These are phyloP conservation scores for Batkoa obscura DNA, from an alignment of 371 early-diverging fungal genomes.

Conservation along the genomic window DNA sequence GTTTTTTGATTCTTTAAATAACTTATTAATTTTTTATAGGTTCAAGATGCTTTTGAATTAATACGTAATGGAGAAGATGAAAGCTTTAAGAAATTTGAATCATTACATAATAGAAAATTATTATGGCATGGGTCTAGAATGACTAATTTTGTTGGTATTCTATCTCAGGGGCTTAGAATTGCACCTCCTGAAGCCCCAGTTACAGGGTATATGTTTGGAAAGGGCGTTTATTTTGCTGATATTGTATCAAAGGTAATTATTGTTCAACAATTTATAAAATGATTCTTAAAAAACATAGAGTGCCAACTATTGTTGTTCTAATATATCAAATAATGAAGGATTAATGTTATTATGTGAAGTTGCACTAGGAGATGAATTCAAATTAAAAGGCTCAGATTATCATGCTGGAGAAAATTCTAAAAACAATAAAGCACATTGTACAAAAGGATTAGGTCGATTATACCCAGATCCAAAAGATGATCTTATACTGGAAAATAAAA, in stretches of 20 bases:
- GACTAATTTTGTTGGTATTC: constrained; percentile 35
- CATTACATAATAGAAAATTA: too few species aligned
- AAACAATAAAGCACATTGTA: constrained; percentile 20
- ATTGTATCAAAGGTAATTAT: constrained; percentile 39
- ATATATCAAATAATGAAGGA: background rate
- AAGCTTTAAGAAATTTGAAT: too few species aligned
- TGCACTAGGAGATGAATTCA: constrained; percentile 29
- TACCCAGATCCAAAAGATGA: constrained; percentile 22
- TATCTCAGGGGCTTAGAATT: constrained; percentile 31
- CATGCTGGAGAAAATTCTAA: constrained; percentile 15
- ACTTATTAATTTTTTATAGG: too few species aligned
- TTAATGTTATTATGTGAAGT: constrained; percentile 37
- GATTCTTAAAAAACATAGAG: too few species aligned
- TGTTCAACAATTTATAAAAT: constrained; percentile 24
- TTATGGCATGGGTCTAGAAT: constrained; percentile 28
- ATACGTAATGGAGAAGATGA: too few species aligned
- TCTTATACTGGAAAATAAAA: constrained; percentile 13
- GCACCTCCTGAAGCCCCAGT: constrained; percentile 46
- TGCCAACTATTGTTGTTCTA: constrained; percentile 18
- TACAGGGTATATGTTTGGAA: constrained; percentile 50
- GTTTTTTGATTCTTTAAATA: too few species aligned
- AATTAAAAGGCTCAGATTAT: constrained; percentile 23
- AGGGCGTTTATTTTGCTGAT: constrained; percentile 52
- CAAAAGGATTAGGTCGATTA: constrained; percentile 28
- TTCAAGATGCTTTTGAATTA: too few species aligned